These are phyloP conservation scores for Phytophthora constricta DNA, from an alignment of 352 stramenopile genomes.

Conservation along the genomic window DNA sequence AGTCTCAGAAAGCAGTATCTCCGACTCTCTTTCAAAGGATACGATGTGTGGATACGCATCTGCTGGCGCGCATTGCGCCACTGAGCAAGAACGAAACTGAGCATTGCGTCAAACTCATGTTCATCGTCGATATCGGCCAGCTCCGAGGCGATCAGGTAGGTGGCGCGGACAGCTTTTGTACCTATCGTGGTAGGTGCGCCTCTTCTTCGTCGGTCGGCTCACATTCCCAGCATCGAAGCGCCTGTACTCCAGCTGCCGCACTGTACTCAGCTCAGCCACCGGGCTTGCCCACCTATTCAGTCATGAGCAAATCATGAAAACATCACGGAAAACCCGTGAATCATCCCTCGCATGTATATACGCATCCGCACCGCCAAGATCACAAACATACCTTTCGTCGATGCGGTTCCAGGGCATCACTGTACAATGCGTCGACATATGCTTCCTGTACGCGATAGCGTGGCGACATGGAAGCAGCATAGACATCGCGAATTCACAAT, in stretches of 20 bases:
- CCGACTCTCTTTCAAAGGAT: neutral
- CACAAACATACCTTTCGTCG: slow-evolving; percentile 4
- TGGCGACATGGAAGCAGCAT: slow-evolving; percentile 29
- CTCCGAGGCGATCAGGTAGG: slow-evolving; percentile 23
- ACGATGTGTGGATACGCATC: too few species aligned
- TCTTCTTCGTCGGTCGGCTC: neutral
- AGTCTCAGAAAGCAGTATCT: neutral
- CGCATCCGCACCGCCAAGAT: neutral
- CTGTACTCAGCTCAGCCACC: too few species aligned
- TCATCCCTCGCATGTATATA: neutral
- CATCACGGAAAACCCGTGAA: neutral
- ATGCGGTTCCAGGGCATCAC: slow-evolving; percentile 1
- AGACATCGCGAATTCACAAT: slow-evolving; percentile 19
- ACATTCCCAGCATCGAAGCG: too few species aligned
- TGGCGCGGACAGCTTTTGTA: slow-evolving; percentile 27
- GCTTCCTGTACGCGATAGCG: slow-evolving; percentile 18
- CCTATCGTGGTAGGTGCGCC: neutral
- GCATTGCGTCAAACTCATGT: slow-evolving; percentile 12
- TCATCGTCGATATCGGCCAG: slow-evolving; percentile 29
- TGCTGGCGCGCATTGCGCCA: slow-evolving; percentile 18
- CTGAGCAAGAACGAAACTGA: slow-evolving; percentile 19
- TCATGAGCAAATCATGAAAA: neutral
- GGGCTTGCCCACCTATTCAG: too few species aligned
- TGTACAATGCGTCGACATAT: neutral
- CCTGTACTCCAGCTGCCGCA: too few species aligned